Base-by-base conservation (phyloP, 2,329 filamentous ascomycete genomes). In the Hymenoscyphus occultus region DNA sequence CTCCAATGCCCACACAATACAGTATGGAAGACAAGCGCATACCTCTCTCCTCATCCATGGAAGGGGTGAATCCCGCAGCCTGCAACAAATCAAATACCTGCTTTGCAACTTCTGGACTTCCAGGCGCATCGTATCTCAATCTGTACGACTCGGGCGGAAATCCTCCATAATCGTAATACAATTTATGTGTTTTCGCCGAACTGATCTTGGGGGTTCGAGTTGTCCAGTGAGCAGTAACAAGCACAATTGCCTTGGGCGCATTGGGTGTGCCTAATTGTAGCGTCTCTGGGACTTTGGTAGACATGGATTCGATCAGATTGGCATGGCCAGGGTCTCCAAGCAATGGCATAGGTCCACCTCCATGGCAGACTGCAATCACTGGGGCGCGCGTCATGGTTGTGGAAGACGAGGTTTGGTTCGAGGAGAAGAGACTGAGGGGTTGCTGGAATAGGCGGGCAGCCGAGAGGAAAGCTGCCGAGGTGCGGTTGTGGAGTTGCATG, bases 181-280 rank as follows among this genome's bases (percentile, higher is more conserved):
- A 76, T 1, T 76, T 71, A 64, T 82, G 85, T 31, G 77, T 78
- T 22, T 76, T 70, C 3, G 71, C 80, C 2, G 80, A 83, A 13
- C 82, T 84, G 65, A 88, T 81, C 54, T 79, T 81, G 1, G 84
- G 84, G 9, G 85, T 31, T 82, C 84, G 10, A 77, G 77, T 0
- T 80, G 82, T 87, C 90, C 90, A 93, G 76, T 93, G 90, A 0
- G 89, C 90, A 0, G 90, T 92, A 74, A 93, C 89, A 32, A 92
- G 87, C 0, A 93, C 86, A 16, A 93, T 83, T 1, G 89, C 90
- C 67, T 85, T 87, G 1, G 90, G 90, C 13, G 81, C 78, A 1
- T 81, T 76, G 1, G 81, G 73, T 0, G 83, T 84, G 48, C 80
- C 79, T 2, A 88, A 79, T 68, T 80, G 79, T 58, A 88, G 80